Conservation (phyloP, 352 stramenopile species). For the Pythium volutum region DNA sequence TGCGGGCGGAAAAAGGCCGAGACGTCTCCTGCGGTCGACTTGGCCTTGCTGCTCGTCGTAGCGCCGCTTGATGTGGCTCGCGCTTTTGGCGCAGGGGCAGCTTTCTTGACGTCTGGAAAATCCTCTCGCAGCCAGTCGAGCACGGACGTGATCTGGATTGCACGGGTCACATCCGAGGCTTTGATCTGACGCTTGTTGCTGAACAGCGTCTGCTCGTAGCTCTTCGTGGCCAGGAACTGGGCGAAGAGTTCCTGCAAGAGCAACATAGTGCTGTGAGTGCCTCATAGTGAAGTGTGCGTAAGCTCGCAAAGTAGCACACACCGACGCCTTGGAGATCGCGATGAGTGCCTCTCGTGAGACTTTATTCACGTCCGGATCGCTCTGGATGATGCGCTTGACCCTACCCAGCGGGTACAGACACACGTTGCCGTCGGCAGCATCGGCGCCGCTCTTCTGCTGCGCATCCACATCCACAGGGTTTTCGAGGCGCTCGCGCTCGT, state of each 20-base stretch:
- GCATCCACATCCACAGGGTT: constrained; percentile 63
- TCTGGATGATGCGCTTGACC: constrained; percentile 93
- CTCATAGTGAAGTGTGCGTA: too few species aligned
- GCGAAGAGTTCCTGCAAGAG: constrained; percentile 81
- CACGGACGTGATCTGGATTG: constrained; percentile 70
- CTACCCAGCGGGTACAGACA: constrained; percentile 73
- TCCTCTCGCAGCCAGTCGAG: constrained; percentile 87
- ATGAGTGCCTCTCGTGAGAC: constrained; percentile 91
- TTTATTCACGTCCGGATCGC: constrained; percentile 89
- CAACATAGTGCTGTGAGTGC: too few species aligned
- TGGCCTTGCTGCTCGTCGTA: constrained; percentile 9
- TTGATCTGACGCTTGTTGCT: constrained; percentile 84
- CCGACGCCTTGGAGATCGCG: constrained; percentile 91
- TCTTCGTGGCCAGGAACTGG: constrained; percentile 88
- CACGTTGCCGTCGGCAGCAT: constrained; percentile 24
- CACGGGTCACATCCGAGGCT: constrained; percentile 62
- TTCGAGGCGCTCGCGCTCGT: constrained; percentile 69
- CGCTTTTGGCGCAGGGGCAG: neutral
- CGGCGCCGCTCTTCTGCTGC: constrained; percentile 31
- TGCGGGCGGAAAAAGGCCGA: constrained; percentile 51
- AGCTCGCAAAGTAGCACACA: constrained; percentile 16
- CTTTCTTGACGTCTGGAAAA: constrained; percentile 62
- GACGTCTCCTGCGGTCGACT: constrained; percentile 27
- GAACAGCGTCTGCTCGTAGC: constrained; percentile 81
- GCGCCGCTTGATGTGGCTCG: neutral